Conservation (phyloP, 306 rosid species). For the Vigna unguiculata region DNA sequence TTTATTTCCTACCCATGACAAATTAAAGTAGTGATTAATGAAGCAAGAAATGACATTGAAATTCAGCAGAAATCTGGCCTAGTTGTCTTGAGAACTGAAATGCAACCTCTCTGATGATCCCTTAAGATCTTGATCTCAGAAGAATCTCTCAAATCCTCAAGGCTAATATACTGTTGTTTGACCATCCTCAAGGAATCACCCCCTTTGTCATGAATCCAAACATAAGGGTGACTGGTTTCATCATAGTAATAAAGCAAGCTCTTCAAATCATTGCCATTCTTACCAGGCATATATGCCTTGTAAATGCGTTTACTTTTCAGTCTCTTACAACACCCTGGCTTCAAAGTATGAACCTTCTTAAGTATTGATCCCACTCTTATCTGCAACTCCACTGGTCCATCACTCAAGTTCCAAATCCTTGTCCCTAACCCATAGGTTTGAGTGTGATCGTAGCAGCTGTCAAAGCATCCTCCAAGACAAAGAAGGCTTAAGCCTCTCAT, state of each 20-base stretch:
- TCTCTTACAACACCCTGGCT: conserved; percentile 87
- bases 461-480: conserved; percentile 77
- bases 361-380: conserved; percentile 92
- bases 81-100: conserved; percentile 79
- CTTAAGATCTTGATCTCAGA: conserved; percentile 91
- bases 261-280: conserved; percentile 61
- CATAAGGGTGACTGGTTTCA: conserved; percentile 86
- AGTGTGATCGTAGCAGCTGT: conserved; percentile 76
- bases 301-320: conserved; percentile 84
- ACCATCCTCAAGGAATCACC: conserved; percentile 88
- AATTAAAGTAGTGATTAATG: background rate
- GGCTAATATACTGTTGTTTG: conserved; percentile 91
- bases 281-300: conserved; percentile 81
- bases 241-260: conserved; percentile 88
- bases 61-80: conserved; percentile 84
- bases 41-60: background rate
- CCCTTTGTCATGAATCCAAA: conserved; percentile 88
- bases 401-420: conserved; percentile 87
- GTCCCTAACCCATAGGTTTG: conserved; percentile 79
- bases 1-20: conserved; percentile 21
- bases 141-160: conserved; percentile 81
- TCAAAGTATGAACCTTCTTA: conserved; percentile 82
- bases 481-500: conserved; percentile 56
- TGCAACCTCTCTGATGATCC: conserved; percentile 90
- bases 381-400: conserved; percentile 84